phyloP scores from a whole-genome alignment of 495 filamentous ascomycete species.

The Aspergillus sclerotiicarbonarius region DNA sequence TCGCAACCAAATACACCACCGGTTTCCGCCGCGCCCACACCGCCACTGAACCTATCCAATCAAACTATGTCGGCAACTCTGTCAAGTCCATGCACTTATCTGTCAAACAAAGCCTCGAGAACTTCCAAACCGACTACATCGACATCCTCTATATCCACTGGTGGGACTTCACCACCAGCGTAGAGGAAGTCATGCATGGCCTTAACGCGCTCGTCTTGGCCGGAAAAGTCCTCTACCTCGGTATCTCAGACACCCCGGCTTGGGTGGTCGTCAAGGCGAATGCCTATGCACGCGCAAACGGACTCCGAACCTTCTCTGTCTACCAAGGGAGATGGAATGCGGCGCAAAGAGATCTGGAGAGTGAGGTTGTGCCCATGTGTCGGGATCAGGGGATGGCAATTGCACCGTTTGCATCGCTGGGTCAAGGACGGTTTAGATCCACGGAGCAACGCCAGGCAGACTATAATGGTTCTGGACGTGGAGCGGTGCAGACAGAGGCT shows the following conservation, averaged over 20 bases:
- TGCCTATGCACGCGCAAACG: constrained; percentile 56
- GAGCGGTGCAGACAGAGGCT: constrained; percentile 7
- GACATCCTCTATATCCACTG: constrained; percentile 64
- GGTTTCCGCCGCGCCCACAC: constrained; percentile 7
- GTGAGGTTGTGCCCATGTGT: constrained; percentile 59
- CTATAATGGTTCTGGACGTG: constrained; percentile 3
- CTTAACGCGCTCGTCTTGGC: constrained; percentile 55
- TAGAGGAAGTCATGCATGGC: constrained; percentile 60
- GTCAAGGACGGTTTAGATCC: constrained; percentile 53
- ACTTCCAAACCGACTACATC: constrained; percentile 63
- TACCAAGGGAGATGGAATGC: constrained; percentile 67
- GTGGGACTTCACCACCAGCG: constrained; percentile 57
- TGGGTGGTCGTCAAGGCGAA: constrained; percentile 63
- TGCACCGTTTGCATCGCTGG: constrained; percentile 52
- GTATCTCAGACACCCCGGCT: constrained; percentile 61
- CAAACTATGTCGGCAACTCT: constrained; percentile 57
- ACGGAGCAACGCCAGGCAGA: constrained; percentile 24
- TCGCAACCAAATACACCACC: constrained; percentile 17
- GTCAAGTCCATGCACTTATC: constrained; percentile 52
- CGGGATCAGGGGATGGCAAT: constrained; percentile 56
- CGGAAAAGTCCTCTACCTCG: constrained; percentile 64
- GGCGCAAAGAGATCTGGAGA: constrained; percentile 51
- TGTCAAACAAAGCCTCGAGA: constrained; percentile 54
- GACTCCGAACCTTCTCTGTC: constrained; percentile 59
- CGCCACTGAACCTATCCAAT: constrained; percentile 10